Conservation (phyloP, 495 filamentous ascomycete species). For the Aspergillus sclerotiicarbonarius region DNA sequence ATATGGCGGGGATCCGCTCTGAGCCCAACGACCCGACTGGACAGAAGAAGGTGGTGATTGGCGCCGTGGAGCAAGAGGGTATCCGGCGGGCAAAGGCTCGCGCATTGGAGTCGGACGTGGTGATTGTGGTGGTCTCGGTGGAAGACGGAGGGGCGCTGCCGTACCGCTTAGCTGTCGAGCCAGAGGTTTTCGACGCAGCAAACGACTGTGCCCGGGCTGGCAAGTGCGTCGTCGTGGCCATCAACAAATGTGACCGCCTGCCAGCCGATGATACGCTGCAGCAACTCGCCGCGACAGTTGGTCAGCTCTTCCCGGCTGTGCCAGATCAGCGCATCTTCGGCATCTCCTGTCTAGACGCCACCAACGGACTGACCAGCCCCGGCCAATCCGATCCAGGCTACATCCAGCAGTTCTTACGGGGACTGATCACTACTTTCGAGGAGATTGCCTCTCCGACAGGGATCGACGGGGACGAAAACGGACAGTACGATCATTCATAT, state of each 20-base stretch:
- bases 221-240: constrained; percentile 63
- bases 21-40: constrained; percentile 31
- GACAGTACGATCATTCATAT: constrained; percentile 47
- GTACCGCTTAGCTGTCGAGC: constrained; percentile 45
- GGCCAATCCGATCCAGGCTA: constrained; percentile 54
- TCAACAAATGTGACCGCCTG: constrained; percentile 81
- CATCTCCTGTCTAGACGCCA: constrained; percentile 66
- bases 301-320: constrained; percentile 36
- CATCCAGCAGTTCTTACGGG: constrained; percentile 65
- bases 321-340: constrained; percentile 49
- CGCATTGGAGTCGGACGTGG: constrained; percentile 79
- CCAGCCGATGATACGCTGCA: constrained; percentile 16
- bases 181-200: constrained; percentile 57
- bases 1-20: constrained; percentile 78
- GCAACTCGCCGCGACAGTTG: constrained; percentile 21
- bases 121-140: constrained; percentile 75
- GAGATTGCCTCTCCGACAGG: constrained; percentile 64
- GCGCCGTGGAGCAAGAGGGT: constrained; percentile 82
- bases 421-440: constrained; percentile 65
- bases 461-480: constrained; percentile 36
- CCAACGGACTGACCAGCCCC: constrained; percentile 9
- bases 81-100: constrained; percentile 82
- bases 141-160: constrained; percentile 39
- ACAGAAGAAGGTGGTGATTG: constrained; percentile 43
- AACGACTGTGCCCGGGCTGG: constrained; percentile 53